Base-by-base conservation (phyloP, 345 rosid genomes). In the Eucalyptus viminalis region DNA sequence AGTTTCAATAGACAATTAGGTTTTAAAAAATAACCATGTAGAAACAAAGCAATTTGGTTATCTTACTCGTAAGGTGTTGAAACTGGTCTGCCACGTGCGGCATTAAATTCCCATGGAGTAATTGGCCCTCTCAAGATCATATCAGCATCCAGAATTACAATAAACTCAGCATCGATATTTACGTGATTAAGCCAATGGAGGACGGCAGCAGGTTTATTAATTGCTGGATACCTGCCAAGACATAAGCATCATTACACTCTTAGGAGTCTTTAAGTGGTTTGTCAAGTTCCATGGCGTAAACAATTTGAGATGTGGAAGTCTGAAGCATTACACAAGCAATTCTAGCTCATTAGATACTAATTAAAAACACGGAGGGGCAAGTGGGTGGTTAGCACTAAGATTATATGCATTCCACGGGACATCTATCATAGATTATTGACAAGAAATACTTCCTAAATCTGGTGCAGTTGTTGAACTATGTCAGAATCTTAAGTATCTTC, bases 181-280 rank as follows among this genome's bases (percentile, higher is more conserved):
- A 95, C 96, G 90, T 98, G 99, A 92, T 97, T 97, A 89, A 98
- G 99, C 99, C 99, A 98, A 90, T 98, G 99, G 89, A 98, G 95
- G 86, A 97, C 99, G 5, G 96, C 99, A 62, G 99, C 99, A 34
- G 99, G 99, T 92, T 98, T 98, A 92, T 98, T 98, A 89, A 98
- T 98, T 43, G 99, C 99, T 29, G 99, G 99, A 92, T 98, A 98
- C 99, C 99, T 98, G 95, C 87, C 53, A 91, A 16, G 9, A 76
- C 83, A 76, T 76, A 13, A 40, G 5, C 25, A 72, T 72, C 81
- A 34, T 34, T 37, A 37, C 81, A 72, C 81, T 34, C 27, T 37
- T 0, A 21, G 83, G 7, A 76, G 29, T 76, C 83, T 76, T 76
- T 76, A 76, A 76, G 47, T 76, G 47, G 45, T 9, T 76, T 2